Percentiles rank a stretch among this genome's conserved stretches.
These are phyloP conservation scores for Chrysoporthe cubensis DNA, from an alignment of 2,329 filamentous ascomycete genomes.

Conservation along the genomic window DNA sequence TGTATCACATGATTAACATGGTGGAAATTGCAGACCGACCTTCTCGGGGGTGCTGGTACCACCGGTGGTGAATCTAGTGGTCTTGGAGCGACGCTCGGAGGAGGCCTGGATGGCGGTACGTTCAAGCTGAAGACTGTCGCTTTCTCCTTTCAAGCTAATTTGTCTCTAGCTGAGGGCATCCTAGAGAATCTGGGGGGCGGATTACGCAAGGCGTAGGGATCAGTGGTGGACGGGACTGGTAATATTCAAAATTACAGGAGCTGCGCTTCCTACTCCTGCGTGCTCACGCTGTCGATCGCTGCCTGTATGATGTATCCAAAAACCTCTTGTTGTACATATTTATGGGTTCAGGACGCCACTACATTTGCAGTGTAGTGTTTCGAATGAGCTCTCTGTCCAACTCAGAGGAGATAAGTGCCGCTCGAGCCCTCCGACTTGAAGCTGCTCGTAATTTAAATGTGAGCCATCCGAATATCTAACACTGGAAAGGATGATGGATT, in stretches of 20 bases:
- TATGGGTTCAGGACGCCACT: constrained; percentile 9
- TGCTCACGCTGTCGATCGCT: background rate
- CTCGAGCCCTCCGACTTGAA: background rate
- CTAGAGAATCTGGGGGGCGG: background rate
- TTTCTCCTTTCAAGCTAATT: background rate
- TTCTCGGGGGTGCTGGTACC: constrained; percentile 16
- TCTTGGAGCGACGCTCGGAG: constrained; percentile 11
- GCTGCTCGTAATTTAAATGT: background rate
- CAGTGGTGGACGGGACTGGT: background rate
- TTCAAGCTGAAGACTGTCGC: background rate
- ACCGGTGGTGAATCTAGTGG: constrained; percentile 7
- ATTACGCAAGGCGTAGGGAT: background rate
- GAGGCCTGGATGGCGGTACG: constrained; percentile 7
- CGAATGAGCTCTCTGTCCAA: background rate
- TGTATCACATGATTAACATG: background rate
- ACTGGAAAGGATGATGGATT: background rate
- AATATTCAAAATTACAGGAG: constrained; percentile 5
- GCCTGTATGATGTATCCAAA: constrained; percentile 9
- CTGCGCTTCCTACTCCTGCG: background rate
- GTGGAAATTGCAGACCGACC: background rate
- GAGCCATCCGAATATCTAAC: background rate
- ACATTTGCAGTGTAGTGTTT: constrained; percentile 19
- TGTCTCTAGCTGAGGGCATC: constrained; percentile 1
- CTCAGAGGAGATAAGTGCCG: background rate
- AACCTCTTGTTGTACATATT: constrained; percentile 22